Evolutionary conservation across 179 eudicot genomes (phyloP).

Genomic region (Sideroxylon spinosum): DNA sequence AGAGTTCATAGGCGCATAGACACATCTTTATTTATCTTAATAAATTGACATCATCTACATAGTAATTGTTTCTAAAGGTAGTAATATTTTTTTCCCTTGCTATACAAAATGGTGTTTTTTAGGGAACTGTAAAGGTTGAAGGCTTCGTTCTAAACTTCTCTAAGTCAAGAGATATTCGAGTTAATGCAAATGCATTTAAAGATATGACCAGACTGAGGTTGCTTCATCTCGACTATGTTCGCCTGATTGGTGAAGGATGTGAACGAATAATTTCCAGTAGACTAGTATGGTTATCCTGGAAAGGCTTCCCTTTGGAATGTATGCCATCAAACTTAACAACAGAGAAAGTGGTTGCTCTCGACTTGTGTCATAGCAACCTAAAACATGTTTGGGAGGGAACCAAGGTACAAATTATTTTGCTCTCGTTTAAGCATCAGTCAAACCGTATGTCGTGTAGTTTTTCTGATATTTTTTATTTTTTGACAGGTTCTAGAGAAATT

Average conservation of each 20-base stretch:
- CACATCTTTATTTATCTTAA: not conserved
- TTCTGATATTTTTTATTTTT: too few relatives aligned
- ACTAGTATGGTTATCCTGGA: too few relatives aligned
- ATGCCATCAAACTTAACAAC: too few relatives aligned
- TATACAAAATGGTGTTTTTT: not conserved
- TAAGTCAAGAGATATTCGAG: not conserved
- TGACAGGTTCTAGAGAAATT: too few relatives aligned
- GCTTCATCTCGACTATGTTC: constrained; percentile 3
- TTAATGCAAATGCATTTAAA: constrained; percentile 10
- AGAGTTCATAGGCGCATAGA: not conserved
- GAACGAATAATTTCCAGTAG: not conserved
- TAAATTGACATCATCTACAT: not conserved
- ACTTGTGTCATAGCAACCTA: too few relatives aligned
- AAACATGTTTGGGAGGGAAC: too few relatives aligned
- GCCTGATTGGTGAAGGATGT: not conserved
- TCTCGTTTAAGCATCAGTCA: too few relatives aligned
- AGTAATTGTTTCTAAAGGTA: not conserved
- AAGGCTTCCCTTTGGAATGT: too few relatives aligned
- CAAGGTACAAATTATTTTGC: too few relatives aligned
- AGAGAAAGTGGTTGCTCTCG: too few relatives aligned
- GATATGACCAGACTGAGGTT: constrained; percentile 5
- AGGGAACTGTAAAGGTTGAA: constrained; percentile 9
- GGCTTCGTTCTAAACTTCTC: not conserved
- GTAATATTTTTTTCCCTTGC: too few relatives aligned
- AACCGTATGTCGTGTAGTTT: too few relatives aligned